Percentiles rank a stretch among this genome's conserved stretches.
phyloP scores from a whole-genome alignment of 352 stramenopile genomes.

The Halophytophthora polymorphica region DNA sequence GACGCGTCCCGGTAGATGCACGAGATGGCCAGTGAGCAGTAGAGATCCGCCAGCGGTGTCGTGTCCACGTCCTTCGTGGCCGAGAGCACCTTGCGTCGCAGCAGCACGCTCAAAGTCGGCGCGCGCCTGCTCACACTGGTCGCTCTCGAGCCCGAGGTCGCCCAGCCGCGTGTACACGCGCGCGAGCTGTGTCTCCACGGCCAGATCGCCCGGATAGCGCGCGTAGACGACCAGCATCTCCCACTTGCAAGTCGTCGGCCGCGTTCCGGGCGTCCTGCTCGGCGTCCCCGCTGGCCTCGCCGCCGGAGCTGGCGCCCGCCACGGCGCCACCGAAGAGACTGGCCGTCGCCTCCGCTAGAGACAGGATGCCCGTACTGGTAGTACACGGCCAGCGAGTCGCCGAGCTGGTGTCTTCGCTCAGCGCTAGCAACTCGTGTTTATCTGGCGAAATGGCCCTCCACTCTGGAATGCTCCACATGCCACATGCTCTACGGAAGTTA shows the following conservation, averaged over 20 bases:
- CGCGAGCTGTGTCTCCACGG: constrained; percentile 74
- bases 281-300: constrained; percentile 24
- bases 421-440: constrained; percentile 77
- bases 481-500: too few relatives aligned
- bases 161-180: constrained; percentile 79
- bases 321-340: constrained; percentile 54
- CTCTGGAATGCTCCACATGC: too few relatives aligned
- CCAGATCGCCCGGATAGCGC: constrained; percentile 59
- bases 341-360: constrained; percentile 62
- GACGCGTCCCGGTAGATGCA: constrained; percentile 77
- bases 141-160: constrained; percentile 78
- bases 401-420: constrained; percentile 72
- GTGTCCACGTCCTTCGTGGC: constrained; percentile 64
- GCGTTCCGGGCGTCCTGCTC: constrained; percentile 57
- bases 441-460: too few relatives aligned
- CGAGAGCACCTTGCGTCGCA: constrained; percentile 71
- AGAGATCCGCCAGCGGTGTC: constrained; percentile 75
- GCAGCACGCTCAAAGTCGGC: constrained; percentile 76
- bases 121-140: constrained; percentile 74
- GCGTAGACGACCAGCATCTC: constrained; percentile 87
- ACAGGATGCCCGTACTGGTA: constrained; percentile 82
- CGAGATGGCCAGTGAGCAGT: constrained; percentile 81
- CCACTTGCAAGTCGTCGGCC: constrained; percentile 74
- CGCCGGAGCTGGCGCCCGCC: constrained; percentile 8
- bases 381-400: constrained; percentile 70